Percentiles rank a stretch among this genome's conserved stretches.
Evolutionary conservation across 345 rosid genomes (phyloP).

Genomic region (Noccaea caerulescens): DNA sequence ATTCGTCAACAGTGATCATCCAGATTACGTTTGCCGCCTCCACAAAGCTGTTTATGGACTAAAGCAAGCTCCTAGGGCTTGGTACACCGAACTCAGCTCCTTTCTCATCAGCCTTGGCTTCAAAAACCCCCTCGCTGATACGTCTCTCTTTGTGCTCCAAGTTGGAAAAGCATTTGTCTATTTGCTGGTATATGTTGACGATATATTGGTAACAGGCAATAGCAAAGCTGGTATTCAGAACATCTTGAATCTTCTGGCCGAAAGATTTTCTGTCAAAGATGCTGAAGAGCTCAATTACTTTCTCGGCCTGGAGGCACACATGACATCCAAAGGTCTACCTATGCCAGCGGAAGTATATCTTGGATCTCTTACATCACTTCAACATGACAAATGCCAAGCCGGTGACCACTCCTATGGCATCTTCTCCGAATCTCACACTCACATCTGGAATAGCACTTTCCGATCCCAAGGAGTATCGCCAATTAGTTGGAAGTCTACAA

Average conservation of each 20-base stretch:
- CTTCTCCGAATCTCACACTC: neutral
- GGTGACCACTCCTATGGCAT: neutral
- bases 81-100: neutral
- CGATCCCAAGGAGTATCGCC: too few relatives aligned
- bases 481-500: too few relatives aligned
- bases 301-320: neutral
- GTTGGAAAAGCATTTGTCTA: too few relatives aligned
- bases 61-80: neutral
- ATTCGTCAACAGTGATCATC: neutral
- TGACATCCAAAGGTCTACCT: neutral
- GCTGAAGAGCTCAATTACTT: neutral
- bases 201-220: neutral
- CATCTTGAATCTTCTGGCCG: too few relatives aligned
- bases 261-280: too few relatives aligned
- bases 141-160: too few relatives aligned
- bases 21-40: neutral
- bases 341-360: neutral
- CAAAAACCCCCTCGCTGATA: neutral
- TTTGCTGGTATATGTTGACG: too few relatives aligned
- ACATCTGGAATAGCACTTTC: too few relatives aligned
- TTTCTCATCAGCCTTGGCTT: neutral
- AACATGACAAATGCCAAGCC: neutral
- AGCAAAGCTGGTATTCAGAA: too few relatives aligned
- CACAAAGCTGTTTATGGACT: neutral
- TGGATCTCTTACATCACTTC: neutral